Evolutionary conservation across 2,329 filamentous ascomycete species (phyloP).

Genomic region (Emericellopsis atlantica): DNA sequence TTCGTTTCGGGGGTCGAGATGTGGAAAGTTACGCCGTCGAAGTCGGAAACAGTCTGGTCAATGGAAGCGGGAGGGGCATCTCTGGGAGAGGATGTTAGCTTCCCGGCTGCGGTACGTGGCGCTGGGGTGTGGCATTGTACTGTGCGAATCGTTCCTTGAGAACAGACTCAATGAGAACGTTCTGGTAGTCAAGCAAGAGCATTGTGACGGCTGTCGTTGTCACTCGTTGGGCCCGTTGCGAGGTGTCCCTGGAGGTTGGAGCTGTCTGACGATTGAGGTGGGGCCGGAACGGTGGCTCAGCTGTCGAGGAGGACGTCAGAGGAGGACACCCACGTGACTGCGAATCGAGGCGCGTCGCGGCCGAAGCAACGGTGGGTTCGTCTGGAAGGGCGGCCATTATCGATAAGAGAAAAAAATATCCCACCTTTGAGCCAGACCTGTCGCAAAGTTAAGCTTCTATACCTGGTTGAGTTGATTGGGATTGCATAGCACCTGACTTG

Average conservation of each 20-base stretch:
- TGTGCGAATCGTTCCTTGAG: constrained; percentile 89
- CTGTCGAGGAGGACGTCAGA: constrained; percentile 11
- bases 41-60: constrained; percentile 97
- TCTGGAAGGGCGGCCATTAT: constrained; percentile 10
- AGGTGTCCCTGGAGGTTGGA: constrained; percentile 6
- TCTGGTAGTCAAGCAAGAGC: constrained; percentile 98
- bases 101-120: constrained; percentile 1
- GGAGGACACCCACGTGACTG: constrained; percentile 19
- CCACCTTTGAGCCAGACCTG: constrained; percentile 5
- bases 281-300: constrained; percentile 17
- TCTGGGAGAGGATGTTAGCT: constrained; percentile 38
- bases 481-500: background rate
- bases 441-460: too few relatives aligned
- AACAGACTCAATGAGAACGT: constrained; percentile 92
- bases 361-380: background rate
- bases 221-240: background rate
- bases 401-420: constrained; percentile 27
- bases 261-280: constrained; percentile 25
- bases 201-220: constrained; percentile 29
- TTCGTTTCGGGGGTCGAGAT: constrained; percentile 93
- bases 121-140: constrained; percentile 30
- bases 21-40: constrained; percentile 97
- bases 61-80: constrained; percentile 69
- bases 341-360: background rate
- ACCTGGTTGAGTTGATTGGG: background rate